phyloP scores from a whole-genome alignment of 2,329 filamentous ascomycete genomes.

The Metarhizium anisopliae region DNA sequence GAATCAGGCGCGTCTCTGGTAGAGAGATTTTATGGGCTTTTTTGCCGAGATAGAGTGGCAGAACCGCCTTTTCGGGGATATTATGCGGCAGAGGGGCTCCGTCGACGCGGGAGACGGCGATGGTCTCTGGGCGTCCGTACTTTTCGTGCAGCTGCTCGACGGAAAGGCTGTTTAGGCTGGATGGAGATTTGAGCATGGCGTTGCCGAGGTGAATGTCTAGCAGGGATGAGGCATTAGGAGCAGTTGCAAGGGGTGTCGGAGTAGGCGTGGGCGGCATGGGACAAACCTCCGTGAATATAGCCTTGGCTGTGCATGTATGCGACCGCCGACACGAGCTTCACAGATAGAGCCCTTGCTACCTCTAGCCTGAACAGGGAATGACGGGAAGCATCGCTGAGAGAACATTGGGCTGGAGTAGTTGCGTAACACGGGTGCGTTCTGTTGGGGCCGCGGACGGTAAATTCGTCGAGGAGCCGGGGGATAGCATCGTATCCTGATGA shows the following conservation, averaged over 20 bases:
- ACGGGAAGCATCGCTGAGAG: neutral
- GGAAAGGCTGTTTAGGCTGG: slow-evolving; percentile 16
- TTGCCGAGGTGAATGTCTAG: slow-evolving; percentile 19
- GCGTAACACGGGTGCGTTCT: slow-evolving; percentile 2
- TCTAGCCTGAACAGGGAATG: neutral
- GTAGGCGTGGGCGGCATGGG: no score
- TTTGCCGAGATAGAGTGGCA: slow-evolving; percentile 17
- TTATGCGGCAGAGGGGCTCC: slow-evolving; percentile 15
- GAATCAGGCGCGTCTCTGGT: slow-evolving; percentile 18
- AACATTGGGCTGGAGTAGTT: neutral
- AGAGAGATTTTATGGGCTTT: slow-evolving; percentile 17
- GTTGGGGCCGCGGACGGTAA: slow-evolving; percentile 4
- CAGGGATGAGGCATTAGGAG: no score
- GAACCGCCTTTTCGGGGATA: slow-evolving; percentile 16
- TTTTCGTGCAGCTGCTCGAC: slow-evolving; percentile 20
- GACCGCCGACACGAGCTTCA: slow-evolving; percentile 11
- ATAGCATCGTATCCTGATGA: neutral
- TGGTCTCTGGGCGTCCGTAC: slow-evolving; percentile 19
- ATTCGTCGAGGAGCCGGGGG: slow-evolving; percentile 3
- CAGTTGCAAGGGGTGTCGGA: no score
- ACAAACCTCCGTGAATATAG: slow-evolving; percentile 16
- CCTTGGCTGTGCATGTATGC: slow-evolving; percentile 16
- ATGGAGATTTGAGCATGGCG: slow-evolving; percentile 6
- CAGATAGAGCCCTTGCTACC: slow-evolving; percentile 1
- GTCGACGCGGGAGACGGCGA: slow-evolving; percentile 15